Conservation (phyloP, 768 basidiomycete genomes). For the Mycena vulgaris region DNA sequence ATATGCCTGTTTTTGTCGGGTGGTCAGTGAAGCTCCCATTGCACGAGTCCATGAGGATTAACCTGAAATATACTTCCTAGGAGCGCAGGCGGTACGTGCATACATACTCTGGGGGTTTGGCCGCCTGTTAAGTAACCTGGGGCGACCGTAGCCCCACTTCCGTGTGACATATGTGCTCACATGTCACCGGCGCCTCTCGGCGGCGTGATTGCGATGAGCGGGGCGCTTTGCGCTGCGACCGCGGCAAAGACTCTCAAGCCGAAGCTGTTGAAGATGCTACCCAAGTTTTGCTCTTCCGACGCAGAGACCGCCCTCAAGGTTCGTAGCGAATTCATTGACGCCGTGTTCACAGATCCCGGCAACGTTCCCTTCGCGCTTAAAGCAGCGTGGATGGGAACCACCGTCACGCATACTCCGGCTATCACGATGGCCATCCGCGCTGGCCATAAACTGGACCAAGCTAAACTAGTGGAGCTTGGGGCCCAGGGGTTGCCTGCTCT, state of each 20-base stretch:
- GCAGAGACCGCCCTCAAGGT: slow-evolving; percentile 18
- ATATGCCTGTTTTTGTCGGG: slow-evolving; percentile 36
- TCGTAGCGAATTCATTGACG: slow-evolving; percentile 28
- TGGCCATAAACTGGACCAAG: slow-evolving; percentile 29
- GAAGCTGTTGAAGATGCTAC: neutral
- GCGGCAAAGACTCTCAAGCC: slow-evolving; percentile 25
- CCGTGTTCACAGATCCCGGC: slow-evolving; percentile 16
- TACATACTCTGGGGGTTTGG: neutral
- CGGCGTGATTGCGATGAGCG: slow-evolving; percentile 30
- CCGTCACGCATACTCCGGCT: slow-evolving; percentile 8
- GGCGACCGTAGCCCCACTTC: slow-evolving; percentile 1
- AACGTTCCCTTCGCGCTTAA: slow-evolving; percentile 22
- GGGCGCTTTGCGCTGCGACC: slow-evolving; percentile 20
- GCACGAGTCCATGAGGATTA: neutral
- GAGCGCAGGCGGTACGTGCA: slow-evolving; percentile 31
- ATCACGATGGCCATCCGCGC: neutral
- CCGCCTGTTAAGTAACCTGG: neutral
- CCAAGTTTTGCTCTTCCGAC: slow-evolving; percentile 19
- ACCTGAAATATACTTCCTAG: neutral
- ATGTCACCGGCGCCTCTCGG: slow-evolving; percentile 33
- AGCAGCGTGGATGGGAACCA: slow-evolving; percentile 30
- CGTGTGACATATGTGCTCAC: slow-evolving; percentile 33
- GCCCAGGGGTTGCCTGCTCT: slow-evolving; percentile 32
- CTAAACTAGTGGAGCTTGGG: slow-evolving; percentile 19
- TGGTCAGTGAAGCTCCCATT: slow-evolving; percentile 14